These are phyloP conservation scores for Choricystis sp. DNA, from an alignment of 139 green algal genomes.

Conservation along the genomic window DNA sequence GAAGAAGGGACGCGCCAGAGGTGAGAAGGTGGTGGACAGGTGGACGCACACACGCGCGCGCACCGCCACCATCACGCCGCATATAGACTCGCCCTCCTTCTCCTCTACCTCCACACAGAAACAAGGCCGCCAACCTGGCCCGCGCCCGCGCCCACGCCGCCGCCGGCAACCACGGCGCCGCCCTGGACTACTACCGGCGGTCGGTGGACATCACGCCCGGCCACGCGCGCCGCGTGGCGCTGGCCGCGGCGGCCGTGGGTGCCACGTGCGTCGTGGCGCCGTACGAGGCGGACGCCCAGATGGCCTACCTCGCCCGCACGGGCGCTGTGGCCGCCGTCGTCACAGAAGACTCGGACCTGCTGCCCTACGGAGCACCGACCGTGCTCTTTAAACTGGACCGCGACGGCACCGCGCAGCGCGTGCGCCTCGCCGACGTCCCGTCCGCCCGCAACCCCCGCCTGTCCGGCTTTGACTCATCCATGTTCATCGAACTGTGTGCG, in stretches of 20 bases:
- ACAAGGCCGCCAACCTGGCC: neutral
- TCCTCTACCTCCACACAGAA: slow-evolving; percentile 1
- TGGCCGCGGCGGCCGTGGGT: slow-evolving; percentile 39
- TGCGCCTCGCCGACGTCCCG: slow-evolving; percentile 40
- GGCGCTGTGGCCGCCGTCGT: slow-evolving; percentile 68
- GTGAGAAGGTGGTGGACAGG: no score
- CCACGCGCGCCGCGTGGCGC: slow-evolving; percentile 59
- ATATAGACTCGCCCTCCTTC: no score
- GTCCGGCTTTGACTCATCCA: slow-evolving; percentile 55
- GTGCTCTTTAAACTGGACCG: slow-evolving; percentile 94
- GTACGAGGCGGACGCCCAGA: slow-evolving; percentile 96
- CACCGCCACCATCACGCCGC: no score
- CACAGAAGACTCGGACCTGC: slow-evolving; percentile 92
- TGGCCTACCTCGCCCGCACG: slow-evolving; percentile 65
- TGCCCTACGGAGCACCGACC: slow-evolving; percentile 79
- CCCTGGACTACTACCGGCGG: slow-evolving; percentile 69
- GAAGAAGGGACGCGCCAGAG: slow-evolving; percentile 61
- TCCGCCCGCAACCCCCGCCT: slow-evolving; percentile 34
- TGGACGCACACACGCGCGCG: no score
- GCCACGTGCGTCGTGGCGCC: slow-evolving; percentile 82
- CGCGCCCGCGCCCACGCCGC: slow-evolving; percentile 19
- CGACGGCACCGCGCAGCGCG: slow-evolving; percentile 52
- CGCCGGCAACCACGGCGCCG: slow-evolving; percentile 56
- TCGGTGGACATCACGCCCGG: slow-evolving; percentile 70
- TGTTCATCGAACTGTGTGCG: slow-evolving; percentile 92